phyloP scores from a whole-genome alignment of 768 basidiomycete genomes.

The Trametes cingulata region DNA sequence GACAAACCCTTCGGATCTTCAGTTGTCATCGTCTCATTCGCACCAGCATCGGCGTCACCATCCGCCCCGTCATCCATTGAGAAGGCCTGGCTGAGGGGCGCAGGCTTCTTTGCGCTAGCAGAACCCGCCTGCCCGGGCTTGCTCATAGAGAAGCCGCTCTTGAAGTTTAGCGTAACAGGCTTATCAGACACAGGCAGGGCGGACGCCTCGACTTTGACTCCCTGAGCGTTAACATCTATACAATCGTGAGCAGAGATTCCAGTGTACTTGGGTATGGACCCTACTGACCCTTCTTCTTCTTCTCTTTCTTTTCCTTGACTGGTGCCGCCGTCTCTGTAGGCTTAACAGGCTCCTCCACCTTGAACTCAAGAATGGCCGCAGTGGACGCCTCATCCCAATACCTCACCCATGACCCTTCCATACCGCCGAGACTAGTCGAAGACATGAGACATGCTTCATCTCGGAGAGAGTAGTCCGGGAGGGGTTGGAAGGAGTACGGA shows the following conservation, averaged over 20 bases:
- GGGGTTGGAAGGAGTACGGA: conserved; percentile 84
- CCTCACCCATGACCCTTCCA: conserved; percentile 71
- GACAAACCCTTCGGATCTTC: conserved; percentile 54
- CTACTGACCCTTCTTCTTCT: conserved; percentile 43
- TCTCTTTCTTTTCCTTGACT: conserved; percentile 60
- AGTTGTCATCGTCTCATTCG: conserved; percentile 38
- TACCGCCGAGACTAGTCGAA: conserved; percentile 67
- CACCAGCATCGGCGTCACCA: conserved; percentile 39
- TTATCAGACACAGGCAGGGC: conserved; percentile 74
- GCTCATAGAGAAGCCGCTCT: conserved; percentile 25
- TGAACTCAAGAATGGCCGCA: conserved; percentile 73
- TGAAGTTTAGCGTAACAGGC: conserved; percentile 78
- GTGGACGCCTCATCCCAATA: conserved; percentile 94
- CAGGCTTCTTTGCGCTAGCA: conserved; percentile 33
- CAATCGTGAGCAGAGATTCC: background rate
- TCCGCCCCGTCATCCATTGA: conserved; percentile 56
- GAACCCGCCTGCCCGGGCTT: conserved; percentile 23
- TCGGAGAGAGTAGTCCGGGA: conserved; percentile 69
- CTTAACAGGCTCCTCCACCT: conserved; percentile 62
- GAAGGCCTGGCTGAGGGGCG: conserved; percentile 60
- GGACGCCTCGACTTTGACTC: conserved; percentile 56
- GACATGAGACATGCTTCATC: conserved; percentile 78
- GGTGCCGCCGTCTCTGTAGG: conserved; percentile 37
- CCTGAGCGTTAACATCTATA: conserved; percentile 1
- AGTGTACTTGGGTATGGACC: background rate